Base-by-base conservation (phyloP, 164 flowering plant species). In the Stephania japonica region DNA sequence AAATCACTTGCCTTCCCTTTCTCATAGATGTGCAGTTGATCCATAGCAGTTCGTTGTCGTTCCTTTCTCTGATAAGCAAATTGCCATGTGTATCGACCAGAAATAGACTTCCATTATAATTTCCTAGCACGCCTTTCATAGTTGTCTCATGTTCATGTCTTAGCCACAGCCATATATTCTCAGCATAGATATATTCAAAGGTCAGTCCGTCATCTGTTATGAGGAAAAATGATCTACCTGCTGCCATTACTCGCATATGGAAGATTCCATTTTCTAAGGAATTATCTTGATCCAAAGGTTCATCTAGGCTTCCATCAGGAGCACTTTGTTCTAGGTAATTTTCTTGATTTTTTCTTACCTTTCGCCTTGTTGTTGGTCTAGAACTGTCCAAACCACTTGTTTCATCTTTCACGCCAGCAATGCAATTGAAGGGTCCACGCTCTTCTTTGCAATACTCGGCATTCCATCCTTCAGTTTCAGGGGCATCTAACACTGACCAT, bases 381-480 rank as follows among this genome's bases (percentile, higher is more conserved):
- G 75, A 65, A n/a, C 11, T 78, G 42, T 79, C 86, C 14, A 43
- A 32, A 26, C 79, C 88, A 75, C 79, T 79, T 77, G 76, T 67
- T 75, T 87, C 91, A 41, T 91, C 96, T 82, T 84, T 88, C 65
- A 76, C 80, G 21, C 98, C 98, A 21, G 75, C 27, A n/a, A 90
- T 78, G 84, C 98, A 93, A 77, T 91, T 93, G 62, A 76, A 70
- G 1, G 92, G 94, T 11, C 98, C 94, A 71, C 90, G 91, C 61
- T 86, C 86, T 76, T 89, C 89, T 25, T 82, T 87, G 84, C 98
- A 93, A 65, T 93, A 93, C 77, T 91, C 94, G 70, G 87, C 85
- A 75, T 93, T 93, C 98, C 98, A 93, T 71, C 98, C 98, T 85
- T 93, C 98, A 5, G 88, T 80, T 76, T 91, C 94, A 16, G 98